phyloP scores from a whole-genome alignment of 1,139 yeast genomes.

The Kurtzmaniella quercitrusa region DNA sequence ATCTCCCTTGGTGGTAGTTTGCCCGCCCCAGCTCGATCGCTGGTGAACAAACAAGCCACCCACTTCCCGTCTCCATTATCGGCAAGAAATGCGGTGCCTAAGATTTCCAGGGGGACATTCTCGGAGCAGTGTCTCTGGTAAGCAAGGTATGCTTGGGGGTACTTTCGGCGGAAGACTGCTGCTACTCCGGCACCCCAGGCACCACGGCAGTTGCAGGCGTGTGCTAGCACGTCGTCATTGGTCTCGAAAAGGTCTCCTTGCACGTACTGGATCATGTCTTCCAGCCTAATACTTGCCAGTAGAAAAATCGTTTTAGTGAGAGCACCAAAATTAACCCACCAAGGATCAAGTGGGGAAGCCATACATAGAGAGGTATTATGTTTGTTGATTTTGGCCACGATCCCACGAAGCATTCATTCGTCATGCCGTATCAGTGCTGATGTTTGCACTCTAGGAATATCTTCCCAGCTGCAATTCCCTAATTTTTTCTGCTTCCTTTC shows the following conservation, averaged over 20 bases:
- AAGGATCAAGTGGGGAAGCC: no score
- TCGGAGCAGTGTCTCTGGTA: slow-evolving; percentile 48
- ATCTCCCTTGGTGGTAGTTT: slow-evolving; percentile 33
- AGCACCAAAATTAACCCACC: no score
- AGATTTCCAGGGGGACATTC: slow-evolving; percentile 26
- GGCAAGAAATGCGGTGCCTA: slow-evolving; percentile 54
- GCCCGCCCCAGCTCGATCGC: slow-evolving; percentile 38
- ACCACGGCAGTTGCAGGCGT: slow-evolving; percentile 78
- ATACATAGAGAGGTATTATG: no score
- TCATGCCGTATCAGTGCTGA: no score
- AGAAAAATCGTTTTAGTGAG: no score
- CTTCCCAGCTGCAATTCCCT: no score
- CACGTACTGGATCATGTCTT: slow-evolving; percentile 36
- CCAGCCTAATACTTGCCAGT: no score
- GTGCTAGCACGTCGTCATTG: slow-evolving; percentile 44
- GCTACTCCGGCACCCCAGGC: slow-evolving; percentile 88
- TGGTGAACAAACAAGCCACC: slow-evolving; percentile 68
- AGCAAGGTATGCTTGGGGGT: slow-evolving; percentile 46
- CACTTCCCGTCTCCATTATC: slow-evolving; percentile 28
- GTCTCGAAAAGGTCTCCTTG: slow-evolving; percentile 58
- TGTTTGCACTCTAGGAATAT: no score
- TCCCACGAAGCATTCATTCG: no score
- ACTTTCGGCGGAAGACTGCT: slow-evolving; percentile 41
- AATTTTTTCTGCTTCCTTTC: no score
- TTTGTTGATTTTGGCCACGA: no score